Conservation (phyloP, 768 basidiomycete species). For the Leccinum subgranulosum region DNA sequence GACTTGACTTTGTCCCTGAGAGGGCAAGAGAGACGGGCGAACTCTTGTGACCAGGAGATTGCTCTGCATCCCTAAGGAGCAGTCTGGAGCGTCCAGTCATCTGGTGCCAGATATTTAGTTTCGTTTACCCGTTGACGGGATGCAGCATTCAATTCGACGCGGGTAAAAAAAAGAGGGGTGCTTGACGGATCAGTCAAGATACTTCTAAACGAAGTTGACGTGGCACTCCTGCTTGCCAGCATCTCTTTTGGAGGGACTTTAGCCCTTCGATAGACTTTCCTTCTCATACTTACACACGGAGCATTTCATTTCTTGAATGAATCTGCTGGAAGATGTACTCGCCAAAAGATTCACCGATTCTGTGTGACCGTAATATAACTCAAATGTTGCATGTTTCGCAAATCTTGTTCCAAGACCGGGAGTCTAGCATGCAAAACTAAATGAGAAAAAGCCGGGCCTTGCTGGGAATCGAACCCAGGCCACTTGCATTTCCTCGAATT, state of each 20-base stretch:
- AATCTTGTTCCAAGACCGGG: not conserved
- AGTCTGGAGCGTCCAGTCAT: not conserved
- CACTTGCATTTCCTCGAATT: slow-evolving; percentile 27
- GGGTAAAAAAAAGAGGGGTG: not conserved
- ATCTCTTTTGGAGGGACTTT: not conserved
- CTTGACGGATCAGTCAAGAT: not conserved
- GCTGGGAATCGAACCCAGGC: slow-evolving; percentile 41
- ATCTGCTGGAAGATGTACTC: not conserved
- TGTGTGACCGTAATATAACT: not conserved
- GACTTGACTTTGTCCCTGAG: not conserved
- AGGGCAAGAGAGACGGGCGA: not conserved
- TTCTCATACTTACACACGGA: not conserved
- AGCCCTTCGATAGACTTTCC: not conserved
- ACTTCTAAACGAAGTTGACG: not conserved
- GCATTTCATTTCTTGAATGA: not conserved
- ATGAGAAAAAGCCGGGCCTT: slow-evolving; percentile 24
- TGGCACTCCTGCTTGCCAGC: not conserved
- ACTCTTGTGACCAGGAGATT: not conserved
- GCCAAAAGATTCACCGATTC: not conserved
- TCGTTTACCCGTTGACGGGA: not conserved
- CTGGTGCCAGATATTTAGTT: not conserved
- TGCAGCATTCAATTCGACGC: not conserved
- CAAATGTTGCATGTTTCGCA: not conserved
- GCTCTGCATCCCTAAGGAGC: not conserved
- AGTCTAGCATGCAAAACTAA: not conserved